These are phyloP conservation scores for Wickerhamiella parazyma DNA, from an alignment of 805 yeast species.

Conservation along the genomic window DNA sequence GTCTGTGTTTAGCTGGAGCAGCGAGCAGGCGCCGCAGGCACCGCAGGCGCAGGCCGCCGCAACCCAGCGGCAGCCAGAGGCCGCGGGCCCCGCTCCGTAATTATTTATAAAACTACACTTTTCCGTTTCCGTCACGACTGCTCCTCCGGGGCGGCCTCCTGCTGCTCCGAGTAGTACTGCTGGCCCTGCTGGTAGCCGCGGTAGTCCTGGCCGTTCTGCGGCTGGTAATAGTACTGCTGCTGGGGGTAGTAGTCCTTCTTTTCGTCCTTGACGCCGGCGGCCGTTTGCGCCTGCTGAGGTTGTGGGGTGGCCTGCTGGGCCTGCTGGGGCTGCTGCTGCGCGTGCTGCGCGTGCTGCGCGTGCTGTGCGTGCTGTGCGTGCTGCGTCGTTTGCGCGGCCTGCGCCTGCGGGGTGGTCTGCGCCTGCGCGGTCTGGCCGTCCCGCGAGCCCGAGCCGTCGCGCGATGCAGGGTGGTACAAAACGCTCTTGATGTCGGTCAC, in stretches of 20 bases:
- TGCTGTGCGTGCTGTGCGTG: background rate
- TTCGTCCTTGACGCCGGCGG: constrained; percentile 4
- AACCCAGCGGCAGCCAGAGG: constrained; percentile 14
- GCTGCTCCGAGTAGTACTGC: constrained; percentile 1
- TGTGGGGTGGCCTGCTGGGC: constrained; percentile 5
- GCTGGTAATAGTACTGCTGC: constrained; percentile 4
- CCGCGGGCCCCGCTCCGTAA: background rate
- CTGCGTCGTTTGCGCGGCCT: no score
- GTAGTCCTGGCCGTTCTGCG: constrained; percentile 3
- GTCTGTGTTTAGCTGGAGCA: constrained; percentile 12
- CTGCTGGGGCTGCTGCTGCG: constrained; percentile 6
- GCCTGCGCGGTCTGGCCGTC: constrained; percentile 13
- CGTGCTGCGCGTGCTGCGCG: background rate
- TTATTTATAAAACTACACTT: background rate
- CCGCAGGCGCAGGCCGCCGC: background rate
- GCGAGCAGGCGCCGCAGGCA: background rate
- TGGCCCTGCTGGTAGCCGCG: constrained; percentile 6
- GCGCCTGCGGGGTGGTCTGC: constrained; percentile 8
- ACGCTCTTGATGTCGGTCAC: constrained; percentile 53
- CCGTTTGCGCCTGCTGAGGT: constrained; percentile 6
- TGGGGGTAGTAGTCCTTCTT: constrained; percentile 5
- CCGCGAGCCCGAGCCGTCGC: background rate
- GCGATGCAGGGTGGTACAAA: constrained; percentile 24
- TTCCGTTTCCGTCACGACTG: background rate
- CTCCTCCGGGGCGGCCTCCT: no score